A percentile compares a stretch with the other conserved stretches of the same genome.
Conservation (phyloP, 768 basidiomycete genomes). For the Suillus variegatus region DNA sequence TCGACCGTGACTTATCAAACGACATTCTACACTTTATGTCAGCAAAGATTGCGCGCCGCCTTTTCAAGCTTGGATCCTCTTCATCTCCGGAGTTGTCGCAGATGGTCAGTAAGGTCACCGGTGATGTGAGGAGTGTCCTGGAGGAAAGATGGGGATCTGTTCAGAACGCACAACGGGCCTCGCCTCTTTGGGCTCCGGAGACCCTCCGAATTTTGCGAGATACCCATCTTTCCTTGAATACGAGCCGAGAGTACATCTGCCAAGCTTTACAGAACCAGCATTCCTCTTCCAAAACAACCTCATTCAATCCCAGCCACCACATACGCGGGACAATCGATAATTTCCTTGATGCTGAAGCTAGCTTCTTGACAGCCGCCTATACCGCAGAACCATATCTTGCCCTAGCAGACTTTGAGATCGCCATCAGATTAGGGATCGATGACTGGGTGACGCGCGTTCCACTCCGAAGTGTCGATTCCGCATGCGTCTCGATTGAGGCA, state of each 20-base stretch:
- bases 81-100: constrained; percentile 20
- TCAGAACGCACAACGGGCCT: constrained; percentile 26
- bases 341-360: constrained; percentile 17
- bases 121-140: constrained; percentile 21
- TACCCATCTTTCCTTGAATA: constrained; percentile 33
- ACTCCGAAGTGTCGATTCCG: neutral
- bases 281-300: neutral
- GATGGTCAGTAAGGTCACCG: constrained; percentile 11
- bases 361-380: constrained; percentile 15
- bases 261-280: constrained; percentile 13
- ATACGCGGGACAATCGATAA: constrained; percentile 17
- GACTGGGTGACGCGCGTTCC: constrained; percentile 32
- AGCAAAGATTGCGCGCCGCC: constrained; percentile 38
- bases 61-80: constrained; percentile 35
- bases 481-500: constrained; percentile 21
- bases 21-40: constrained; percentile 39
- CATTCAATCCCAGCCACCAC: constrained; percentile 10
- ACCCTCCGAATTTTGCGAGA: constrained; percentile 31
- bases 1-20: constrained; percentile 17
- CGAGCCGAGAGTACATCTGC: constrained; percentile 31
- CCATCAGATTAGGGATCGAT: constrained; percentile 33
- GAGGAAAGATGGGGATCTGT: constrained; percentile 38
- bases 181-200: constrained; percentile 32
- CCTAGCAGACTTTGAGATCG: constrained; percentile 40
- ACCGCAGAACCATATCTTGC: constrained; percentile 16